phyloP scores from a whole-genome alignment of 129 eudicot species.

The Ambrosia trifida region DNA sequence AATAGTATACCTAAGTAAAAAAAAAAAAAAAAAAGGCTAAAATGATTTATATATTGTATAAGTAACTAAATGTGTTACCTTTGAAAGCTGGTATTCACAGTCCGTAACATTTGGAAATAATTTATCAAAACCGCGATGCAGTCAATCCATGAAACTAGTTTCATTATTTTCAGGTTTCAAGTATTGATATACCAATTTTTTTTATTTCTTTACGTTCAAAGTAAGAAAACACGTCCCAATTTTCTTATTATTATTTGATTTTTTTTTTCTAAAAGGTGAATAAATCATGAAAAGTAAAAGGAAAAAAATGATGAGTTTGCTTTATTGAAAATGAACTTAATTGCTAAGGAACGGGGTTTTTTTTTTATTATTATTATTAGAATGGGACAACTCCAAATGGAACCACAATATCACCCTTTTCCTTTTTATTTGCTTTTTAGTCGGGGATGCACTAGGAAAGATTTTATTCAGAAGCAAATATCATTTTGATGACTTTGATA shows the following conservation, averaged over 20 bases:
- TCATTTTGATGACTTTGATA: no score
- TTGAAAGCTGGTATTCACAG: no score
- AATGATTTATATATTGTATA: no score
- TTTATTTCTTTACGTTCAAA: conserved; percentile 12
- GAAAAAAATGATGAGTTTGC: conserved; percentile 24
- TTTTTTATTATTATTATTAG: background rate
- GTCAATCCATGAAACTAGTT: background rate
- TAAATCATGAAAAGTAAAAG: conserved; percentile 26
- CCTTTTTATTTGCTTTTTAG: conserved; percentile 12
- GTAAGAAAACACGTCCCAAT: background rate
- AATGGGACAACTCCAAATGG: conserved; percentile 32
- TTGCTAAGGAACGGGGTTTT: conserved; percentile 29
- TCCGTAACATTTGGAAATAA: no score
- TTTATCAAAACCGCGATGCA: no score
- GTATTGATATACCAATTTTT: background rate
- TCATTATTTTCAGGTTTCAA: background rate
- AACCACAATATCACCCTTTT: conserved; percentile 14
- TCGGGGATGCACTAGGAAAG: no score
- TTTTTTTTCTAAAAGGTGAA: conserved; percentile 8
- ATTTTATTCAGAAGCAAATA: no score
- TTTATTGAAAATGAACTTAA: conserved; percentile 34
- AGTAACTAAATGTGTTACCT: no score
- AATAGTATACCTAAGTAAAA: no score
- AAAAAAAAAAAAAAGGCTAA: no score
- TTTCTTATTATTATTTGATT: background rate